phyloP scores from a whole-genome alignment of 352 stramenopile species.

The Globisporangium recalcitrans region DNA sequence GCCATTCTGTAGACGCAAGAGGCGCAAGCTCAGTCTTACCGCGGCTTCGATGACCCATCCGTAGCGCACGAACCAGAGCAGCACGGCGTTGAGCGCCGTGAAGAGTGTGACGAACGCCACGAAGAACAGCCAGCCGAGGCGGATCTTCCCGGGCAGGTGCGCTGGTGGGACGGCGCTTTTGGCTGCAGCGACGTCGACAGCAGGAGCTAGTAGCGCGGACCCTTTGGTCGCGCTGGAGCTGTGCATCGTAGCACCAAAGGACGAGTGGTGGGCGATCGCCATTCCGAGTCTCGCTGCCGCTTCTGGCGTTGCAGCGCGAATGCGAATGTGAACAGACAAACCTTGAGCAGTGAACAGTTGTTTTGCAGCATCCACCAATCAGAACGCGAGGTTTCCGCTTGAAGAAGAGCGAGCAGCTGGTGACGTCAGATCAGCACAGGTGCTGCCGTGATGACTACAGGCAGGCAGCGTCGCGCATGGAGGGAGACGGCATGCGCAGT shows the following conservation, averaged over 20 bases:
- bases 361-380: no score
- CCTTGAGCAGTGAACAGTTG: no score
- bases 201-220: not conserved
- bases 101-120: conserved; percentile 19
- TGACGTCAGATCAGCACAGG: not conserved
- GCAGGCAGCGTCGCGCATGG: not conserved
- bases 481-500: no score
- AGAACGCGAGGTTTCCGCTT: not conserved
- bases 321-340: not conserved
- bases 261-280: conserved; percentile 3
- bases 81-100: conserved; percentile 23
- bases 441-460: not conserved
- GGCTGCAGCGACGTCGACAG: not conserved
- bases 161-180: no score
- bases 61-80: conserved; percentile 24
- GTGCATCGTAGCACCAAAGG: not conserved
- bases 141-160: conserved; percentile 7
- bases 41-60: conserved; percentile 22
- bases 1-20: not conserved
- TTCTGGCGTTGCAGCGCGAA: not conserved
- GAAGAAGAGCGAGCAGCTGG: not conserved
- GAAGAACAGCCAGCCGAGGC: conserved; percentile 1
- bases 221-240: not conserved
- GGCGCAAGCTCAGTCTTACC: conserved; percentile 5
- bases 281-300: not conserved